Evolutionary conservation across 176 grass and related monocot genomes (phyloP).

Genomic region (Zizania latifolia): DNA sequence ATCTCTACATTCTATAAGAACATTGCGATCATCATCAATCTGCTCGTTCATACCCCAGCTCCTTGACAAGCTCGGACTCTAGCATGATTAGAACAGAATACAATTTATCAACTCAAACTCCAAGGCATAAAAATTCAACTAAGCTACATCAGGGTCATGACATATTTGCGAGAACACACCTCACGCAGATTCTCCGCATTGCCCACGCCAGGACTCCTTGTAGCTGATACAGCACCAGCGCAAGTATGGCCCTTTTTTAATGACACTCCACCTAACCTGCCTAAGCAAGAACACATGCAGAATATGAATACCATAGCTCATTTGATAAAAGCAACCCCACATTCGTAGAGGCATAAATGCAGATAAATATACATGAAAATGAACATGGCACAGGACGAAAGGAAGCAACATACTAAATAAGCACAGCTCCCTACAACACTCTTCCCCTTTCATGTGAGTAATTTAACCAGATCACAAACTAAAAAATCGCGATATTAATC

Average conservation of each 20-base stretch:
- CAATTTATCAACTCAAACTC: constrained; percentile 1
- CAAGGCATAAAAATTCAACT: not conserved
- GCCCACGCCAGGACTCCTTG: constrained; percentile 42
- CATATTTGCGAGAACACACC: constrained; percentile 24
- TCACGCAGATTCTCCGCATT: constrained; percentile 34
- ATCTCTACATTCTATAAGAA: constrained; percentile 90
- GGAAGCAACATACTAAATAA: not conserved
- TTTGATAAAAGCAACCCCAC: not conserved
- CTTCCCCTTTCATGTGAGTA: not conserved
- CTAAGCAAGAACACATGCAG: constrained; percentile 29
- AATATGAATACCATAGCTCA: not conserved
- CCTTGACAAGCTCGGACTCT: constrained; percentile 54
- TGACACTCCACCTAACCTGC: constrained; percentile 28
- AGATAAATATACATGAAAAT: not conserved
- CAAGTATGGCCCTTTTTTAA: constrained; percentile 1
- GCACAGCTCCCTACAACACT: too few species aligned
- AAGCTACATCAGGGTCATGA: not conserved
- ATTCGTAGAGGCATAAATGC: not conserved
- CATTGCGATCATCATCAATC: constrained; percentile 37
- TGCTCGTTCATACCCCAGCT: constrained; percentile 35
- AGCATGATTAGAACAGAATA: not conserved
- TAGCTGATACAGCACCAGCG: constrained; percentile 9
- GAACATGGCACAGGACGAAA: not conserved
- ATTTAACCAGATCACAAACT: not conserved
- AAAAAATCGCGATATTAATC: too few species aligned